Evolutionary conservation across 768 basidiomycete genomes (phyloP).

Genomic region (Lentinus brumalis): DNA sequence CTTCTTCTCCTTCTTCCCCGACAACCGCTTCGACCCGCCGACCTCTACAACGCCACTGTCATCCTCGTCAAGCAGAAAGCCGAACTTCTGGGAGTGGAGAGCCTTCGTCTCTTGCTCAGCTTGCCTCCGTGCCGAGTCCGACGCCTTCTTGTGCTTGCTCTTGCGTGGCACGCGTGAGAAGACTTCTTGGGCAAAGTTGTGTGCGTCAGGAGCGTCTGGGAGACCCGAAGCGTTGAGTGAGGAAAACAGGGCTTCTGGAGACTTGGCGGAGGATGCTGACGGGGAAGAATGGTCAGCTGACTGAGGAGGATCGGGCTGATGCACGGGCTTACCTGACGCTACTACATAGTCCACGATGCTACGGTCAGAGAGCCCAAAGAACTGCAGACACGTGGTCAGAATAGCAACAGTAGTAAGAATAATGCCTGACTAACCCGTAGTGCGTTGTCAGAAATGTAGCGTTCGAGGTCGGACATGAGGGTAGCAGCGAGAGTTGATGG

Average conservation of each 20-base stretch:
- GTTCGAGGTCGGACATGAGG: slow-evolving; percentile 63
- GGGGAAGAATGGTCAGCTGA: slow-evolving; percentile 4
- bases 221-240: slow-evolving; percentile 77
- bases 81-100: slow-evolving; percentile 72
- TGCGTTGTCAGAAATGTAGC: slow-evolving; percentile 79
- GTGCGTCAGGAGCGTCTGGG: slow-evolving; percentile 77
- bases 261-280: slow-evolving; percentile 80
- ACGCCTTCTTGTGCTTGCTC: slow-evolving; percentile 62
- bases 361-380: slow-evolving; percentile 82
- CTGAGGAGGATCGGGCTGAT: slow-evolving; percentile 1
- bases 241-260: slow-evolving; percentile 75
- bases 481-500: not conserved
- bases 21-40: slow-evolving; percentile 29
- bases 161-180: slow-evolving; percentile 79
- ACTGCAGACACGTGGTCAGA: slow-evolving; percentile 41
- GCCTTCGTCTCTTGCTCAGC: slow-evolving; percentile 76
- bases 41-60: slow-evolving; percentile 41
- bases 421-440: slow-evolving; percentile 51
- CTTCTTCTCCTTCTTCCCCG: slow-evolving; percentile 43
- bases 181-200: slow-evolving; percentile 78
- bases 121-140: slow-evolving; percentile 54
- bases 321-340: slow-evolving; percentile 63
- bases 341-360: slow-evolving; percentile 87
- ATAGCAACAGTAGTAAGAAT: not conserved
- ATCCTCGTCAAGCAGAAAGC: slow-evolving; percentile 84